Evolutionary conservation across 1,139 yeast species (phyloP).

Genomic region (Taiozyma sp.): DNA sequence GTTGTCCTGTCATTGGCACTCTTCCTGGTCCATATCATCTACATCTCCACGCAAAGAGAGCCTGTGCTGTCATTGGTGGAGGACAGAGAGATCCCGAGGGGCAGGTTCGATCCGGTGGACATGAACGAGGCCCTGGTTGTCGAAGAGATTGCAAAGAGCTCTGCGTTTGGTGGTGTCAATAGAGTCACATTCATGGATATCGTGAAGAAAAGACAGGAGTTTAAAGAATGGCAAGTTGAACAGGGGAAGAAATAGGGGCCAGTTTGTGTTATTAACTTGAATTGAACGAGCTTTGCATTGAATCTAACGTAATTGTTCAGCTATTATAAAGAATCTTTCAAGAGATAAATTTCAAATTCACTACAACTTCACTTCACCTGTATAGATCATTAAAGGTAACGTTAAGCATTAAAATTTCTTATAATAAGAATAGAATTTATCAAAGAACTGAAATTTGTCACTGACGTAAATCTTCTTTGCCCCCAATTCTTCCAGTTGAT

Average conservation of each 20-base stretch:
- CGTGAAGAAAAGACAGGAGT: slow-evolving; percentile 35
- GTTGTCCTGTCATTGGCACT: slow-evolving; percentile 1
- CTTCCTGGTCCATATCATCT: slow-evolving; percentile 4
- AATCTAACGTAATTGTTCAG: too few species aligned
- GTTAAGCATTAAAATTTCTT: slow-evolving; percentile 24
- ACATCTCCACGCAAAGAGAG: neutral
- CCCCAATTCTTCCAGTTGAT: slow-evolving; percentile 21
- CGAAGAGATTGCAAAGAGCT: slow-evolving; percentile 38
- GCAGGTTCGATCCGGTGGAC: slow-evolving; percentile 25
- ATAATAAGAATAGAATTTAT: slow-evolving; percentile 26
- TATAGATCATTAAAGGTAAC: neutral
- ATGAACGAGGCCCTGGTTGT: slow-evolving; percentile 40
- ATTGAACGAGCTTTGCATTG: too few species aligned
- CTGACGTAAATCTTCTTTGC: slow-evolving; percentile 15
- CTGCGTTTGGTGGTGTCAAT: slow-evolving; percentile 37
- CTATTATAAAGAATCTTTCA: too few species aligned
- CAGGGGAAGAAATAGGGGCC: neutral
- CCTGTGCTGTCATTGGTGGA: slow-evolving; percentile 6
- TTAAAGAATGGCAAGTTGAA: slow-evolving; percentile 30
- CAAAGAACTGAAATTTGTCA: slow-evolving; percentile 30
- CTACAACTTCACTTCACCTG: too few species aligned
- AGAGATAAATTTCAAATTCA: too few species aligned
- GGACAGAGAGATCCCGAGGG: neutral
- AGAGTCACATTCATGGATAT: slow-evolving; percentile 43
- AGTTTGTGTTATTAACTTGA: too few species aligned